Base-by-base conservation (phyloP, 208 protist genomes). In the Trypanosoma boissoni region DNA sequence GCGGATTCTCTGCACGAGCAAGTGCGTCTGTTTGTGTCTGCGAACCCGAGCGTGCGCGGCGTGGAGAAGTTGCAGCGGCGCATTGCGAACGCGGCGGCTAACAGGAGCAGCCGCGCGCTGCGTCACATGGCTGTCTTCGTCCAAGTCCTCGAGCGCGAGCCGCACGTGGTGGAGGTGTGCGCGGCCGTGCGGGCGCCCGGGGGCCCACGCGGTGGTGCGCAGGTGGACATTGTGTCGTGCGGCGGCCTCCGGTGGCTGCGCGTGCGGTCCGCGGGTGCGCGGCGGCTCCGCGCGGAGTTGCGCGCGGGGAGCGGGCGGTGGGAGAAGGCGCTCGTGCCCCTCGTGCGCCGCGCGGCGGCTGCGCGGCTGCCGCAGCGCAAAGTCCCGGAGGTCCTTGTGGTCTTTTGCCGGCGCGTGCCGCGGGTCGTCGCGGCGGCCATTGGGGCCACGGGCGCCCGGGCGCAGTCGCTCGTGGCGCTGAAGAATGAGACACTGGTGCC, bases 201-300 rank as follows among this genome's bases (percentile, higher is more conserved):
- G 51, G 27, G 20, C 18, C 10, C 43, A 55, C 20, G 34, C 10
- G 20, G 32, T 21, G 43, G 29, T 1, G 34, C 85, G 9, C 68
- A 83, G 44, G 72, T 91, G 21, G 84, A 91, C 46, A 56, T 91
- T 24, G 66, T 80, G 12, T 78, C 78, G 2, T 66, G 67, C 52
- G 55, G 51, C 37, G 84, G 67, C 10, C 65, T 80, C 28, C 80
- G 80, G 32, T 91, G 84, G 84, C 66, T 87, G 21, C 87, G 86
- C 49, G 59, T 85, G 41, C 77, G 80, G 29, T 68, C 70, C 24
- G 64, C 78, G 0, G 66, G 67, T 12, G 12, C 57, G 5, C 42
- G 64, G 16, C 69, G 55, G 34, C 28, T 80, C 9, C 45, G 50
- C 18, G 16, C 59, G 18, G 70, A 78, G 55, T 29, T 59, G 16